Percentiles rank a stretch among this genome's conserved stretches.
Evolutionary conservation across 495 filamentous ascomycete species (phyloP).

Genomic region (Aspergillus conjunctus): DNA sequence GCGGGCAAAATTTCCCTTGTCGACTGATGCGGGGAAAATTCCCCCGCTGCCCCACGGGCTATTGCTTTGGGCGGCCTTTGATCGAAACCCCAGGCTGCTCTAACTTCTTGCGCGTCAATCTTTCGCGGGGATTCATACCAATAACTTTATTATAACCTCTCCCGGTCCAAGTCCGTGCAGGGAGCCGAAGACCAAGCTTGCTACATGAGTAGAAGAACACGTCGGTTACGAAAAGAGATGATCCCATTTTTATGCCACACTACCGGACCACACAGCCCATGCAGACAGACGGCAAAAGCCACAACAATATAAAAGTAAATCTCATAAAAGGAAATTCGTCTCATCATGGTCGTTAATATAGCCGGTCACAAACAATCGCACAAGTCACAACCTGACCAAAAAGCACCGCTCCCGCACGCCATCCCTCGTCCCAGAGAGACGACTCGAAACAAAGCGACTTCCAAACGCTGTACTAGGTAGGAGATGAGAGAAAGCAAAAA

Average conservation of each 20-base stretch:
- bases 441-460: conserved; percentile 19
- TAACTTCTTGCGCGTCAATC: no score
- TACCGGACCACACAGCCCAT: conserved; percentile 3
- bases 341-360: conserved; percentile 50
- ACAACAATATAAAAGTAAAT: conserved; percentile 30
- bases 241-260: conserved; percentile 13
- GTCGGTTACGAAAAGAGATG: background rate
- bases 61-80: conserved; percentile 12
- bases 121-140: no score
- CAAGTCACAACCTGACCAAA: conserved; percentile 28
- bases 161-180: no score
- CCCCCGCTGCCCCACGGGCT: conserved; percentile 6
- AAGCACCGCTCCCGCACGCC: conserved; percentile 30
- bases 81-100: no score
- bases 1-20: conserved; percentile 21
- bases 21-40: conserved; percentile 17
- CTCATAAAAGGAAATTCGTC: conserved; percentile 47
- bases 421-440: conserved; percentile 20
- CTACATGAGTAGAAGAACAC: background rate
- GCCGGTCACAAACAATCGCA: conserved; percentile 27
- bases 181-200: no score
- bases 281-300: conserved; percentile 16
- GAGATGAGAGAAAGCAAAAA: conserved; percentile 1
- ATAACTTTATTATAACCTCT: no score
- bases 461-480: conserved; percentile 17